phyloP scores from a whole-genome alignment of 2,329 filamentous ascomycete species.

The Ustulina deusta region DNA sequence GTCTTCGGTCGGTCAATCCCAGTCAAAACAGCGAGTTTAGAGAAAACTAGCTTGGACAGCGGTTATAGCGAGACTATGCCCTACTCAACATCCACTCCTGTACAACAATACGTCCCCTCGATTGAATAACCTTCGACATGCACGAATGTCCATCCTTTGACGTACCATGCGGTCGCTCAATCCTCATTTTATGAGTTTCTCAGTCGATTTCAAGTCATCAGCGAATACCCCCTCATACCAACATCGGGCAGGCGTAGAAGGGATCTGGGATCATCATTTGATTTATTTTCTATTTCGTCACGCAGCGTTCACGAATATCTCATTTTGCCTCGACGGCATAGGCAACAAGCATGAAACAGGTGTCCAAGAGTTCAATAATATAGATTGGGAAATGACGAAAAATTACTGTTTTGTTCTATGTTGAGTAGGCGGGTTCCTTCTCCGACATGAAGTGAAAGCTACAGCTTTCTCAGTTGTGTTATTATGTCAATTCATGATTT shows the following conservation, averaged over 20 bases:
- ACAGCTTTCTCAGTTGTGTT: slow-evolving; percentile 18
- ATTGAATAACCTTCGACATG: slow-evolving; percentile 41
- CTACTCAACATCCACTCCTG: slow-evolving; percentile 33
- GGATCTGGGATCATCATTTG: slow-evolving; percentile 29
- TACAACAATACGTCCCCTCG: slow-evolving; percentile 37
- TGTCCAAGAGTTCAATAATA: slow-evolving; percentile 36
- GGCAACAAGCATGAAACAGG: slow-evolving; percentile 39
- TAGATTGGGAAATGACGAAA: slow-evolving; percentile 39
- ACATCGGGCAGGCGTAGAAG: slow-evolving; percentile 35
- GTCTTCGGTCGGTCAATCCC: slow-evolving; percentile 67
- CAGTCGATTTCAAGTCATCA: slow-evolving; percentile 32
- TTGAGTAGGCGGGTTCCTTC: slow-evolving; percentile 37
- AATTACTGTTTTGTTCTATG: slow-evolving; percentile 15
- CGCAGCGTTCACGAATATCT: slow-evolving; percentile 36
- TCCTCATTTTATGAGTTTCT: slow-evolving; percentile 16
- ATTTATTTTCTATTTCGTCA: slow-evolving; percentile 31
- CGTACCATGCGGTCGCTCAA: slow-evolving; percentile 13
- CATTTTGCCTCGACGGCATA: slow-evolving; percentile 21
- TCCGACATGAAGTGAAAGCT: slow-evolving; percentile 21
- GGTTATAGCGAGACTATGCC: slow-evolving; percentile 49
- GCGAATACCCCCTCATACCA: slow-evolving; percentile 35
- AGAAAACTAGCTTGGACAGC: slow-evolving; percentile 61
- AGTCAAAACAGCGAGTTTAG: slow-evolving; percentile 64
- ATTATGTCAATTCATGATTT: slow-evolving; percentile 25
- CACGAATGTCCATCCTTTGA: slow-evolving; percentile 41